phyloP scores from a whole-genome alignment of 495 filamentous ascomycete species.

The Letharia lupina region DNA sequence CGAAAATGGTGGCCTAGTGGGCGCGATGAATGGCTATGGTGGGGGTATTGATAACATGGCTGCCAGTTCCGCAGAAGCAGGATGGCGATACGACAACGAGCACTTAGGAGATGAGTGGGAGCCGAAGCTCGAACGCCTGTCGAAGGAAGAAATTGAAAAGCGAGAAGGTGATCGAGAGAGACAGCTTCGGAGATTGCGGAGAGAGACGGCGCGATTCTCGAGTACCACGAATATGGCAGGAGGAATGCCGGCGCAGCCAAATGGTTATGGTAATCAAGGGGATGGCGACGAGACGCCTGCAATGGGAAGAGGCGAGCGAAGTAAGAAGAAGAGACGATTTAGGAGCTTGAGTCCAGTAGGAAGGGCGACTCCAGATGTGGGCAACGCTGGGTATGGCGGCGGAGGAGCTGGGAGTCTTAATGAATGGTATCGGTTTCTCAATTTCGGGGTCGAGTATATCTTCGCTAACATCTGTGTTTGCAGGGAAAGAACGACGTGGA shows the following conservation, averaged over 20 bases:
- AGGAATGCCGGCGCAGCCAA: conserved; percentile 47
- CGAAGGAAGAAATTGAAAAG: conserved; percentile 96
- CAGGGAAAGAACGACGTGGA: conserved; percentile 76
- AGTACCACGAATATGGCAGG: conserved; percentile 73
- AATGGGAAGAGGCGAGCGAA: conserved; percentile 79
- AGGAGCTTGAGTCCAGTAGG: conserved; percentile 75
- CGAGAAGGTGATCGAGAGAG: conserved; percentile 90
- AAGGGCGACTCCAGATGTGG: conserved; percentile 67
- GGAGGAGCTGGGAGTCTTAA: conserved; percentile 63
- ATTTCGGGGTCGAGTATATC: conserved; percentile 18
- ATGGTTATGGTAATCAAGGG: conserved; percentile 50
- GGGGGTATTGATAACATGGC: conserved; percentile 86
- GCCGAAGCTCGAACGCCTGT: conserved; percentile 79
- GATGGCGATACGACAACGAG: conserved; percentile 92
- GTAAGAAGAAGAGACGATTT: conserved; percentile 89
- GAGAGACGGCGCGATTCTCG: conserved; percentile 89
- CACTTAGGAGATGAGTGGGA: conserved; percentile 88
- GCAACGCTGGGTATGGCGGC: conserved; percentile 53
- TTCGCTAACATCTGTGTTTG: conserved; percentile 14
- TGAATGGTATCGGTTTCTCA: conserved; percentile 45
- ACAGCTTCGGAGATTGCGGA: conserved; percentile 73
- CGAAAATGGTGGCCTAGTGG: conserved; percentile 73
- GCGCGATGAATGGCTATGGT: conserved; percentile 59
- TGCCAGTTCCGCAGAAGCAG: conserved; percentile 65
- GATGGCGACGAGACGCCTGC: conserved; percentile 43